Base-by-base conservation (phyloP, 371 early-diverging fungal species). In the Mucor circinelloides region DNA sequence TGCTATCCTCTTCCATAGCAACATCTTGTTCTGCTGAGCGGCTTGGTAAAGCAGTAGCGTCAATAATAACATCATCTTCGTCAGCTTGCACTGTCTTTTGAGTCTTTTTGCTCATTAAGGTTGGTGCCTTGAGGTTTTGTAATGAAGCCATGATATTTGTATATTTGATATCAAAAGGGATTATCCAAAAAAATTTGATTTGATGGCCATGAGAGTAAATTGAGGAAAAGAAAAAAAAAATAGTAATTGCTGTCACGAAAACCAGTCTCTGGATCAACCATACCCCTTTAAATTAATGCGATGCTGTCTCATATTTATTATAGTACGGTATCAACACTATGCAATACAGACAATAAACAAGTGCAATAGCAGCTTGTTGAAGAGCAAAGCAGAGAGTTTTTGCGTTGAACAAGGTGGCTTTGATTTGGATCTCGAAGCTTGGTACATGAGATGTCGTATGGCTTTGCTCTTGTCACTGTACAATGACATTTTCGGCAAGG, bases 51-150 rank as follows among this genome's bases (percentile, higher is more conserved):
- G 84, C 82, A 57, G 80, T 84, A 57, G 91, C 77, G 36, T 87
- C 86, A 60, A 89, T 89, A 58, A 90, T 58, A 19, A 90, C 83
- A 72, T 90, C 89, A 21, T 87, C 85, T 50, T 85, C 88, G 21
- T 78, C 81, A 52, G 79, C 74, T 63, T 75, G 80, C 15, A 73
- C 48, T 59, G 67, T 55, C 40, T 76, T 76, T 71, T 74, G 69
- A 48, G 81, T 73, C 69, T 84, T 75, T 71, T 85, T 85, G 64
- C 82, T 77, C 44, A 84, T 76, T 27, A 85, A 73, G 34, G 80
- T 79, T 15, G 88, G 86, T 67, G 86, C 88, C 66, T 85, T 85
- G 72, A 83, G 81, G 30, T 84, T 76, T 58, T 80, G 78, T 42
- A 87, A 67, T 17, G 84, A 80, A 48, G 84, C 77, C 86, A 85